A percentile compares a stretch with the other conserved stretches of the same genome.
These are phyloP conservation scores for Blastobotrys ciferrii DNA, from an alignment of 1,139 yeast genomes.

Conservation along the genomic window DNA sequence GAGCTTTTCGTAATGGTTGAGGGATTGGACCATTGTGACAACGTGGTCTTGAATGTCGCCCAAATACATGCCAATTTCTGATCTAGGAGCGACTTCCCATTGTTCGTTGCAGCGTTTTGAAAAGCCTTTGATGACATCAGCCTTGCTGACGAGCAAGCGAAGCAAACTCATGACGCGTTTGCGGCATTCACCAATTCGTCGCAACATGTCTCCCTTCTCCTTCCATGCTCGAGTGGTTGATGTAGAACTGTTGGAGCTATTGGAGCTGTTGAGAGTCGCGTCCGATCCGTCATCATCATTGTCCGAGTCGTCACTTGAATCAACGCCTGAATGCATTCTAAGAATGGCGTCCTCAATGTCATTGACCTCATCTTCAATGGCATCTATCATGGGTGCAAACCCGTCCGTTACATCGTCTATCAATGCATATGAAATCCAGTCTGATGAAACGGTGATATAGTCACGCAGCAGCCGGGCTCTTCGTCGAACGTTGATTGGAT, in stretches of 20 bases:
- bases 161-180: slow-evolving; percentile 88
- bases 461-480: slow-evolving; percentile 89
- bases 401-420: slow-evolving; percentile 94
- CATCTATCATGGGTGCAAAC: slow-evolving; percentile 85
- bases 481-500: slow-evolving; percentile 84
- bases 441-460: slow-evolving; percentile 82
- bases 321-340: slow-evolving; percentile 17
- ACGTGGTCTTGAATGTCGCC: slow-evolving; percentile 99
- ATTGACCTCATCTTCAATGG: slow-evolving; percentile 87
- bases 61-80: slow-evolving; percentile 59
- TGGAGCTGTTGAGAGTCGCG: not conserved
- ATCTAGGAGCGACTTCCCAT: slow-evolving; percentile 41
- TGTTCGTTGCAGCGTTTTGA: slow-evolving; percentile 91
- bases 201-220: slow-evolving; percentile 50
- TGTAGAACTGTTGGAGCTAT: slow-evolving; percentile 3
- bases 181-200: slow-evolving; percentile 83
- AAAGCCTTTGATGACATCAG: slow-evolving; percentile 96
- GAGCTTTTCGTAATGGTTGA: slow-evolving; percentile 86
- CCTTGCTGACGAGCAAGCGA: slow-evolving; percentile 88
- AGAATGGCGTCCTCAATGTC: slow-evolving; percentile 65
- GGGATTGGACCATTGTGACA: slow-evolving; percentile 90
- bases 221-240: slow-evolving; percentile 12
- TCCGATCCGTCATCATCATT: slow-evolving; percentile 37
- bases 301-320: slow-evolving; percentile 8
- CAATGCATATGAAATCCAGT: slow-evolving; percentile 91